phyloP scores from a whole-genome alignment of 2,329 filamentous ascomycete species.

The Verticillium nubilum region DNA sequence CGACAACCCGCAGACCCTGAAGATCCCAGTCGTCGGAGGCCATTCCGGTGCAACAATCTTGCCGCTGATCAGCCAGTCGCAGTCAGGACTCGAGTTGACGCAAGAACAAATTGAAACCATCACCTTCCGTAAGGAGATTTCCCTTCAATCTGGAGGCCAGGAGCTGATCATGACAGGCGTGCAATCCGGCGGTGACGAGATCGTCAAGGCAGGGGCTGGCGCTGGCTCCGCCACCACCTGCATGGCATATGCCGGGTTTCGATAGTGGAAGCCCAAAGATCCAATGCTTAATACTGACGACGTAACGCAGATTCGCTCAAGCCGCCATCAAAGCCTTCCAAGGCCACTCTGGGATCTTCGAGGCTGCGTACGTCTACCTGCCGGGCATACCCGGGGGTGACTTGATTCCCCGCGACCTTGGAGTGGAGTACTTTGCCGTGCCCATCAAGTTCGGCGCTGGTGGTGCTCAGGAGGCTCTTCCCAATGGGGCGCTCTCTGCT shows the following conservation, averaged over 20 bases:
- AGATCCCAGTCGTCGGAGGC: constrained; percentile 69
- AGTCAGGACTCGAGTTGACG: constrained; percentile 59
- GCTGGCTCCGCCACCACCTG: constrained; percentile 78
- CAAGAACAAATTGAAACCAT: constrained; percentile 42
- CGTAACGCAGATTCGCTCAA: constrained; percentile 44
- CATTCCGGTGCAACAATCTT: constrained; percentile 77
- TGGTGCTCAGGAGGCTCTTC: background rate
- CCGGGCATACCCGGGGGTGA: constrained; percentile 67
- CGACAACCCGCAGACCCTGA: constrained; percentile 59
- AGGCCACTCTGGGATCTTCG: constrained; percentile 66
- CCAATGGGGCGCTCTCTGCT: background rate
- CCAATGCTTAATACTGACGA: background rate
- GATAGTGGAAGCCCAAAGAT: constrained; percentile 4
- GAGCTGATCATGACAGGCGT: constrained; percentile 36
- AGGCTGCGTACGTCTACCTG: constrained; percentile 55
- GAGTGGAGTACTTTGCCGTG: constrained; percentile 46
- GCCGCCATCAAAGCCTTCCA: constrained; percentile 66
- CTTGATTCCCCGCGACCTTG: constrained; percentile 50
- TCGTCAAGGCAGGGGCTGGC: constrained; percentile 81
- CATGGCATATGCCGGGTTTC: constrained; percentile 64
- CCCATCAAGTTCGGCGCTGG: background rate
- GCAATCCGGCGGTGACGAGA: constrained; percentile 77
- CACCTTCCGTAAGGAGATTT: constrained; percentile 44
- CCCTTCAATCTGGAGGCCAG: too few relatives aligned
- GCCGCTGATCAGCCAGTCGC: constrained; percentile 65